phyloP scores from a whole-genome alignment of 225 moss, liverwort and hornwort species.

The Sphagnum tenellum region DNA sequence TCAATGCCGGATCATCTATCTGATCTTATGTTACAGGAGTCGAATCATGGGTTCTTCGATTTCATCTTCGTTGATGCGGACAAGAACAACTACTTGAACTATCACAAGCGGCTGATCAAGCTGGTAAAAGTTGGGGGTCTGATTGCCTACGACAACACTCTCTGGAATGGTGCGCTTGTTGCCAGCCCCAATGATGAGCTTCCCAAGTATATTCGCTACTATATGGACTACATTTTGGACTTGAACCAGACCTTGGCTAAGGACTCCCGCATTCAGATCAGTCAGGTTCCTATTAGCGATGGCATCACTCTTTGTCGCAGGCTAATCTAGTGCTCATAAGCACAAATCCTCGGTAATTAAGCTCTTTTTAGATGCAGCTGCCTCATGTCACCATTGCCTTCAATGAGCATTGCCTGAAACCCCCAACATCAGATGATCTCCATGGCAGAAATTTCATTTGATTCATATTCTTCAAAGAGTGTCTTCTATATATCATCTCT shows the following conservation, averaged over 20 bases:
- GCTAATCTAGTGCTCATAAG: conserved; percentile 2
- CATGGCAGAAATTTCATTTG: too few species aligned
- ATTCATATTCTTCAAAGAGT: too few species aligned
- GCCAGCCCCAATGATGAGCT: conserved; percentile 30
- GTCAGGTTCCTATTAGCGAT: conserved; percentile 76
- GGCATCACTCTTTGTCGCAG: conserved; percentile 77
- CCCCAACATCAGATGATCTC: too few species aligned
- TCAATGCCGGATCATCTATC: too few species aligned
- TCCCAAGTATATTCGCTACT: conserved; percentile 44
- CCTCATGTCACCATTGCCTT: too few species aligned
- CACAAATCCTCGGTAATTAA: too few species aligned
- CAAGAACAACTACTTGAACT: conserved; percentile 68
- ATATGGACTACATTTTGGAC: conserved; percentile 65
- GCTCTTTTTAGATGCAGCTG: too few species aligned
- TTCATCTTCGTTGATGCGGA: conserved; percentile 85
- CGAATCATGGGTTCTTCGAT: conserved; percentile 52
- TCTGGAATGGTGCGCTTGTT: conserved; percentile 64
- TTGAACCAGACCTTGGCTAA: conserved; percentile 55
- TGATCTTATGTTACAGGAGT: conserved; percentile 25
- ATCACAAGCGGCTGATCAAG: conserved; percentile 54
- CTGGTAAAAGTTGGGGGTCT: conserved; percentile 52
- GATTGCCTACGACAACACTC: conserved; percentile 85
- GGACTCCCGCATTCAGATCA: conserved; percentile 61
- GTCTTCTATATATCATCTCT: too few species aligned
- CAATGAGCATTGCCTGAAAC: too few species aligned